These are phyloP conservation scores for Flaveria ramosissima DNA, from an alignment of 129 eudicot species.

Conservation along the genomic window DNA sequence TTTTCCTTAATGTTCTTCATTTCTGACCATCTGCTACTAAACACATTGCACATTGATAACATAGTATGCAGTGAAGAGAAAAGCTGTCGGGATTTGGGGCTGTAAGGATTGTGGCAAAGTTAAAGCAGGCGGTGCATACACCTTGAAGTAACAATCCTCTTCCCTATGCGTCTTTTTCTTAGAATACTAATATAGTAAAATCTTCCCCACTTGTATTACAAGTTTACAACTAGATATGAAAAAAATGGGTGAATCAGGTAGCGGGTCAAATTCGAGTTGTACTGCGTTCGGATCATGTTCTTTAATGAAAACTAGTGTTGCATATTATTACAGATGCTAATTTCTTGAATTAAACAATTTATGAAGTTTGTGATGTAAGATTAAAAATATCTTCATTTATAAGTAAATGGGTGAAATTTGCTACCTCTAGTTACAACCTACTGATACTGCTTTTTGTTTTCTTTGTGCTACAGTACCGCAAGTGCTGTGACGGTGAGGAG, in stretches of 20 bases:
- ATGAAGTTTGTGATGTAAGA: not conserved
- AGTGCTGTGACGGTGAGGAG: slow-evolving; percentile 95
- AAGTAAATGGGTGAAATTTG: not conserved
- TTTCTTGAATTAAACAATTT: no score
- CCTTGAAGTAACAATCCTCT: slow-evolving; percentile 43
- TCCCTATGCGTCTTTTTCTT: not conserved
- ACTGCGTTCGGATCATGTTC: not conserved
- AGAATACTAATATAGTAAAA: not conserved
- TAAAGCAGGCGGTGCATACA: slow-evolving; percentile 59
- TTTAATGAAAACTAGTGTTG: no score
- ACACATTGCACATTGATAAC: not conserved
- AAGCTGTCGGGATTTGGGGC: slow-evolving; percentile 55
- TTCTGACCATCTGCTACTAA: not conserved
- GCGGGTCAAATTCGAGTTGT: not conserved
- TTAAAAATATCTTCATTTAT: not conserved
- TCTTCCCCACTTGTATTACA: no score
- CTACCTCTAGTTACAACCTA: not conserved
- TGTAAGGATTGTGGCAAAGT: slow-evolving; percentile 59
- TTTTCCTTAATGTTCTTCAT: not conserved
- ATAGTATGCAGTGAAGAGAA: slow-evolving; percentile 53
- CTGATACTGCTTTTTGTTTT: slow-evolving; percentile 2
- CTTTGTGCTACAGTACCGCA: slow-evolving; percentile 60
- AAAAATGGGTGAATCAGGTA: not conserved
- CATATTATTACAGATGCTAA: no score
- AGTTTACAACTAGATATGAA: no score